Evolutionary conservation across 441 rosid genomes (phyloP), one percentile per base, ranked within the genome.

Genomic region (Populus hybrid): DNA sequence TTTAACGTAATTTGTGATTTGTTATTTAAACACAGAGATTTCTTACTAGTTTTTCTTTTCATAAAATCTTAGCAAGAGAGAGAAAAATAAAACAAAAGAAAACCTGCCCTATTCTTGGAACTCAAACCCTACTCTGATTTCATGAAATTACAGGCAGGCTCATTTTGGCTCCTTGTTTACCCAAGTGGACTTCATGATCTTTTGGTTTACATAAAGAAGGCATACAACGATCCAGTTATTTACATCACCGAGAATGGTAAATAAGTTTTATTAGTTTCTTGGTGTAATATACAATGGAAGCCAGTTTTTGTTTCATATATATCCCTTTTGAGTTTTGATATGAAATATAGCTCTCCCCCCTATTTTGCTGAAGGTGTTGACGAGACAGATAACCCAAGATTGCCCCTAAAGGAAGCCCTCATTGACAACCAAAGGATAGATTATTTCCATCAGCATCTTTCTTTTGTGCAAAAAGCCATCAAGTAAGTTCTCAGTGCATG

Each of bases 211-310:
- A 63, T 36, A 4, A 59, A 36, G 59, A 45, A 29, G 10, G 38
- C 28, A 14, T 77, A 70, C 69, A 61, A 77, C 14, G 64, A 69
- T 28, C 75, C 75, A 16, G 38, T 64, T 14, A 71, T 77, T 24
- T 77, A 70, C 63, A 77, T 77, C 35, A 77, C 79, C 11, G 79
- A 77, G 50, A 77, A 77, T 28, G 76, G 72, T 77, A 66, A 64
- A 40, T 21, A 8, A 7, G 5, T 35, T 35, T 12, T 33, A 33
- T 7, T 40, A 7, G 14, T 40, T 14, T 8, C 5, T 28, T 8
- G 5, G 9, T 21, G 21, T 10, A 67, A 11, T 16, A 67, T 29
- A 26, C 31, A 42, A 2, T 10, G 50, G 50, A 42, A 42, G 50
- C 3, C 3, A 2, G 11, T 38, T 38, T 36, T 38, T 38, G 42